Base-by-base conservation (phyloP, 2,329 filamentous ascomycete species). In the Penicillium expansum region DNA sequence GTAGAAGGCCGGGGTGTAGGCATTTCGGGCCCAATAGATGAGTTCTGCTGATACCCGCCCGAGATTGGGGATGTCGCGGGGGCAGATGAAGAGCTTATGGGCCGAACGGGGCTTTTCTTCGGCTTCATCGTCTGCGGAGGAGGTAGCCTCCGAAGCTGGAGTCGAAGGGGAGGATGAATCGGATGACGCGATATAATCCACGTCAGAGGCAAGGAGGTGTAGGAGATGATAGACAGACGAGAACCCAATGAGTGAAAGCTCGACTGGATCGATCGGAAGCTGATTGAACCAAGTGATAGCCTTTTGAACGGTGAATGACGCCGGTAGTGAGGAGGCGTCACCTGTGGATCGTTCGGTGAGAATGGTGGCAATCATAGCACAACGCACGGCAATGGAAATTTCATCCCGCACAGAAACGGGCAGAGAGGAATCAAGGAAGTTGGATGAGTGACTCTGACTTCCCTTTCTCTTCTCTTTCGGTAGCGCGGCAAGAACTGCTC, bases 281-380 rank as follows among this genome's bases (percentile, higher is more conserved):
- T 72, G 65, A 52, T 75, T 76, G 59, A 77, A 77, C 69, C 74
- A 73, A n/a, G 67, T 66, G 33, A 74, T 71, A 13, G 75, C 76
- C 51, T 71, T 76, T n/a, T 74, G 67, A 29, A 74, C 67, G 2
- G 73, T 76, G 45, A 77, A 71, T 2, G 68, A 69, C 10, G 71
- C 62, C 0, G 74, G 74, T 1, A 75, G 59, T 24, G 69, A 67
- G 0, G 68, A 67, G 1, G 59, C 65, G 35, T 72, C 70, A 11
- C 60, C 70, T 4, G 64, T 67, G 8, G 68, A 58, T 67, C 76
- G 67, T 6, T 70, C 71, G 4, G 77, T 75, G 43, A 80, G 70
- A 10, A 85, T 78, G 4, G 79, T 77, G 1, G 83, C 78, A 55
- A 84, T 82, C 71, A 86, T 85, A 11, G 83, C 83, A 42, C 85